phyloP scores from a whole-genome alignment of 257 asterid genomes.

The Misopates orontium region DNA sequence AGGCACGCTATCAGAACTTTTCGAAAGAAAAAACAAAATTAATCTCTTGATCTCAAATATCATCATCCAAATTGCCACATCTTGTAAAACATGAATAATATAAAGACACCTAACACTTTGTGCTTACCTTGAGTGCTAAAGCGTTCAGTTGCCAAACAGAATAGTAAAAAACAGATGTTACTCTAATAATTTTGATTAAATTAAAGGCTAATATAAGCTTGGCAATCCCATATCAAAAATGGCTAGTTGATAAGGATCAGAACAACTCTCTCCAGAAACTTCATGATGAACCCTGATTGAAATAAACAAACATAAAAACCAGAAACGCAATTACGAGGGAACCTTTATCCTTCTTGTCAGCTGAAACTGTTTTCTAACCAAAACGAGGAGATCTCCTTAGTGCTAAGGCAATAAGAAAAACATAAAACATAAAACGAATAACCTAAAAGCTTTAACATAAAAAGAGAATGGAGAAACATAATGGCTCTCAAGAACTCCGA shows the following conservation, averaged over 20 bases:
- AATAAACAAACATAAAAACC: background rate
- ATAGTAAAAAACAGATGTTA: background rate
- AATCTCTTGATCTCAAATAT: no score
- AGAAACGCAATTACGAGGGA: background rate
- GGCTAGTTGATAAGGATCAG: background rate
- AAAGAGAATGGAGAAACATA: background rate
- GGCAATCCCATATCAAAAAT: no score
- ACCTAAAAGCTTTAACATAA: background rate
- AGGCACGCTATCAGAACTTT: no score
- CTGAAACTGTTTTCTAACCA: no score
- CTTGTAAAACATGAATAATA: background rate
- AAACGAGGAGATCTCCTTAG: no score
- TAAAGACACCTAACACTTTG: background rate
- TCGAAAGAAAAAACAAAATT: no score
- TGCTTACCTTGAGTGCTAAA: no score
- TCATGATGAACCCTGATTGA: background rate
- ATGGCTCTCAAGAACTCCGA: no score
- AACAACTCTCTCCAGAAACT: constrained; percentile 3
- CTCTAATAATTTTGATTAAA: background rate
- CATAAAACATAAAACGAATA: no score
- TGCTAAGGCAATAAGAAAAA: no score
- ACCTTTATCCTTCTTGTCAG: no score
- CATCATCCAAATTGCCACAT: background rate
- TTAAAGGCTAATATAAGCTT: background rate
- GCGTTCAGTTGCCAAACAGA: background rate